Percentiles rank a stretch among this genome's conserved stretches.
phyloP scores from a whole-genome alignment of 345 rosid species.

The Carallia brachiata region DNA sequence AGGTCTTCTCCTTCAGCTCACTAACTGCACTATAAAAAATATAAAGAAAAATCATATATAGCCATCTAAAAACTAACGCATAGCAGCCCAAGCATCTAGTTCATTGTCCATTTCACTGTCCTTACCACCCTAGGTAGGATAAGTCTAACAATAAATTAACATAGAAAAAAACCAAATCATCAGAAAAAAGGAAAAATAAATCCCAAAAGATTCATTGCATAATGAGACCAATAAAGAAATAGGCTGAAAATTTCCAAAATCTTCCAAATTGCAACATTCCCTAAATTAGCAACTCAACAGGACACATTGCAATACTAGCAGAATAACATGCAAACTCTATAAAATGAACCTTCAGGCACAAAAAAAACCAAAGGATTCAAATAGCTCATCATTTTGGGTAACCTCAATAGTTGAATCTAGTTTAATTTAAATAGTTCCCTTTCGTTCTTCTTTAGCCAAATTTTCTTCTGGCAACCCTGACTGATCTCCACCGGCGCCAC shows the following conservation, averaged over 20 bases:
- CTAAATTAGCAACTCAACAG: background rate
- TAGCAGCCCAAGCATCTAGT: too few species aligned
- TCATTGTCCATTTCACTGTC: too few species aligned
- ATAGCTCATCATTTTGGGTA: slow-evolving; percentile 60
- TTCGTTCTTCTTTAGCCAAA: slow-evolving; percentile 91
- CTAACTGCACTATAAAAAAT: too few species aligned
- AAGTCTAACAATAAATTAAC: too few species aligned
- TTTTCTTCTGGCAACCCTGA: slow-evolving; percentile 60
- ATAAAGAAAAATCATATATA: too few species aligned
- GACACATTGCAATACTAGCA: slow-evolving; percentile 2
- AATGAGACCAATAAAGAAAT: too few species aligned
- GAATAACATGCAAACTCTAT: slow-evolving; percentile 60
- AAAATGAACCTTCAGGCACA: slow-evolving; percentile 92
- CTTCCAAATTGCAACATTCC: background rate
- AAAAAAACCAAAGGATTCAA: slow-evolving; percentile 84
- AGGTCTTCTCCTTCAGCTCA: slow-evolving; percentile 84
- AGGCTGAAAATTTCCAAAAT: too few species aligned
- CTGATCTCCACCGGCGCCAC: slow-evolving; percentile 30
- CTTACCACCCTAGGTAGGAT: too few species aligned
- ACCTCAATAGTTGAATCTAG: slow-evolving; percentile 71
- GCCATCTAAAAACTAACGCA: too few species aligned
- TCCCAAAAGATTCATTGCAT: too few species aligned
- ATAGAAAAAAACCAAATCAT: background rate
- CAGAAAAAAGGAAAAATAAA: too few species aligned
- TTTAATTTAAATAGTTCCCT: slow-evolving; percentile 60